Percentiles rank a stretch among this genome's conserved stretches.
Conservation (phyloP, 495 filamentous ascomycete genomes). For the Aspergillus sparsus region DNA sequence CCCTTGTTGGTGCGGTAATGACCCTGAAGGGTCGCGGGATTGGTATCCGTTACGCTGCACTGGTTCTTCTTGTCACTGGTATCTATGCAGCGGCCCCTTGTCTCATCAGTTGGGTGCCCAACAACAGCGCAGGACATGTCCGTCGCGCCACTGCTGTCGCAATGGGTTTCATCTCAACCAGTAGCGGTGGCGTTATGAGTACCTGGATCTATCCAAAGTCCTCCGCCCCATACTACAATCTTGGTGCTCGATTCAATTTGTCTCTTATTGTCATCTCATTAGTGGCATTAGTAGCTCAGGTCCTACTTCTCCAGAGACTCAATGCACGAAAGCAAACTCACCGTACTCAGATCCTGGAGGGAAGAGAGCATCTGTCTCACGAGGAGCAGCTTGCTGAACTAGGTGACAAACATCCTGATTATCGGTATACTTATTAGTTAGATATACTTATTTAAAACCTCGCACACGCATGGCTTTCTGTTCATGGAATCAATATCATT, state of each 20-base stretch:
- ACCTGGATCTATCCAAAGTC: constrained; percentile 22
- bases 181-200: constrained; percentile 16
- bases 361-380: constrained; percentile 11
- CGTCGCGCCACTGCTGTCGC: constrained; percentile 17
- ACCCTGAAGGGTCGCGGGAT: constrained; percentile 1
- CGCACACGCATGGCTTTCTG: no score
- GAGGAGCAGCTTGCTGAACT: constrained; percentile 18
- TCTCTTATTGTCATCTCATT: constrained; percentile 9
- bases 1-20: constrained; percentile 13
- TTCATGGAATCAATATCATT: no score
- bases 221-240: constrained; percentile 15
- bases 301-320: constrained; percentile 6
- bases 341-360: constrained; percentile 5
- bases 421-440: constrained; percentile 17
- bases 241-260: constrained; percentile 13
- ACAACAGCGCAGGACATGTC: constrained; percentile 16
- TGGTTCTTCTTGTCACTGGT: constrained; percentile 16
- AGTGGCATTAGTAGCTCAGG: constrained; percentile 12
- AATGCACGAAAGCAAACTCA: constrained; percentile 9
- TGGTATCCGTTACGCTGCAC: constrained; percentile 13
- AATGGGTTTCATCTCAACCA: constrained; percentile 15
- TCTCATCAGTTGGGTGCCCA: constrained; percentile 20
- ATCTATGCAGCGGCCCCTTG: constrained; percentile 18
- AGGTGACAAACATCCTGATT: constrained; percentile 17
- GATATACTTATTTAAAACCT: no score